Percentiles rank a stretch among this genome's conserved stretches.
Conservation (phyloP, 129 eudicot genomes). For the Gnaphalium uliginosum region DNA sequence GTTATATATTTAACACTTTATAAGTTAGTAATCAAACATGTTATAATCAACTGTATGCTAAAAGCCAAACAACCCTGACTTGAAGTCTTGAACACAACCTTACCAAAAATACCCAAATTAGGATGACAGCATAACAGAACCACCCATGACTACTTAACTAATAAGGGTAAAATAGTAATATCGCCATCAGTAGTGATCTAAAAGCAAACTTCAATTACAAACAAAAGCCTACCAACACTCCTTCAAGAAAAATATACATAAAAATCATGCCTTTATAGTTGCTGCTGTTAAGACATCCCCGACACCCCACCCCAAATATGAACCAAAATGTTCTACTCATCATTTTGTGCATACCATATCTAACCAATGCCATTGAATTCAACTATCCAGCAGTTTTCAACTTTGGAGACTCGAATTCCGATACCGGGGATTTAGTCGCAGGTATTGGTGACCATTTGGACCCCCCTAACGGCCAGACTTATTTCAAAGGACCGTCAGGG, state of each 20-base stretch:
- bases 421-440: slow-evolving; percentile 71
- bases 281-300: not conserved
- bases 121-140: slow-evolving; percentile 1
- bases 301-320: not conserved
- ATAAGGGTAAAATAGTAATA: not conserved
- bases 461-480: slow-evolving; percentile 71
- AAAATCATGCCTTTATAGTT: not conserved
- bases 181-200: not conserved
- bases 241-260: not conserved
- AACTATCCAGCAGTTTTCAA: slow-evolving; percentile 87
- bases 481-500: slow-evolving; percentile 78
- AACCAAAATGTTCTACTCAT: slow-evolving; percentile 28
- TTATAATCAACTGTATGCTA: not conserved
- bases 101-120: not conserved
- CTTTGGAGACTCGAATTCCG: slow-evolving; percentile 95
- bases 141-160: slow-evolving; percentile 6
- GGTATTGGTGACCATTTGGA: slow-evolving; percentile 49
- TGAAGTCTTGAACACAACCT: not conserved
- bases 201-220: slow-evolving; percentile 10
- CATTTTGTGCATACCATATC: slow-evolving; percentile 32
- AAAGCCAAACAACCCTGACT: not conserved
- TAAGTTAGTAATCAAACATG: no score
- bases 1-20: no score
- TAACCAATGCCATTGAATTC: slow-evolving; percentile 50
- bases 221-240: not conserved